Evolutionary conservation across 257 asterid species (phyloP).

Genomic region (Gynochthodes officinalis): DNA sequence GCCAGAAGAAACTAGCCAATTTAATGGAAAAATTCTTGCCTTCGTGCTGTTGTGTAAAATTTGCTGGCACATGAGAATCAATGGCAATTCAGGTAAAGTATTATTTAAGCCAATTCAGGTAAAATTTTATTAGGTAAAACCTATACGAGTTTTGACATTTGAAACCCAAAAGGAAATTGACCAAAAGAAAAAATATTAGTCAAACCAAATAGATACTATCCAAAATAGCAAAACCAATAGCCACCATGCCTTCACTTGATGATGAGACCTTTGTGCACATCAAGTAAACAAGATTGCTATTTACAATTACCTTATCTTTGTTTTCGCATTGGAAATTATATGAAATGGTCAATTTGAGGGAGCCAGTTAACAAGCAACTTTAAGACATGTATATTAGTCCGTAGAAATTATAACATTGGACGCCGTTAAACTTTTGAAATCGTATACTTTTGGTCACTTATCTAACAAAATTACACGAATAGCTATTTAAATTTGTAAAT

Average conservation of each 20-base stretch:
- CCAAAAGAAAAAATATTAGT: constrained; percentile 2
- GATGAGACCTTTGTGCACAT: constrained; percentile 97
- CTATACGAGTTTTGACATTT: background rate
- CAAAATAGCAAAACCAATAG: constrained; percentile 89
- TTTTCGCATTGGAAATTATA: constrained; percentile 41
- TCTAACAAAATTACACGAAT: too few relatives aligned
- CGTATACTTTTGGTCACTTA: too few relatives aligned
- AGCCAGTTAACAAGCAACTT: background rate
- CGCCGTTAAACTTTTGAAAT: too few relatives aligned
- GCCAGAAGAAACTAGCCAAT: background rate
- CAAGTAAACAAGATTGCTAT: constrained; percentile 63
- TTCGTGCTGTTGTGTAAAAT: too few relatives aligned
- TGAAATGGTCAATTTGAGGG: background rate
- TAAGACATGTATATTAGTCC: too few relatives aligned
- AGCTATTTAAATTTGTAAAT: too few relatives aligned
- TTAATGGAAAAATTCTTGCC: background rate
- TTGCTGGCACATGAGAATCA: background rate
- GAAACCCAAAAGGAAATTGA: background rate
- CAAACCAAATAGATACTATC: constrained; percentile 86
- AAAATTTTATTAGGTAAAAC: too few relatives aligned
- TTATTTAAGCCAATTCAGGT: background rate
- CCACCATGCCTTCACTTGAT: constrained; percentile 95
- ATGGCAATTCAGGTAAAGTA: background rate
- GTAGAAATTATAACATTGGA: too few relatives aligned
- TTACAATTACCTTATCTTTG: constrained; percentile 49